Evolutionary conservation across 495 filamentous ascomycete genomes (phyloP), one percentile per base, ranked within the genome.

Genomic region (Glarea lozoyensis): DNA sequence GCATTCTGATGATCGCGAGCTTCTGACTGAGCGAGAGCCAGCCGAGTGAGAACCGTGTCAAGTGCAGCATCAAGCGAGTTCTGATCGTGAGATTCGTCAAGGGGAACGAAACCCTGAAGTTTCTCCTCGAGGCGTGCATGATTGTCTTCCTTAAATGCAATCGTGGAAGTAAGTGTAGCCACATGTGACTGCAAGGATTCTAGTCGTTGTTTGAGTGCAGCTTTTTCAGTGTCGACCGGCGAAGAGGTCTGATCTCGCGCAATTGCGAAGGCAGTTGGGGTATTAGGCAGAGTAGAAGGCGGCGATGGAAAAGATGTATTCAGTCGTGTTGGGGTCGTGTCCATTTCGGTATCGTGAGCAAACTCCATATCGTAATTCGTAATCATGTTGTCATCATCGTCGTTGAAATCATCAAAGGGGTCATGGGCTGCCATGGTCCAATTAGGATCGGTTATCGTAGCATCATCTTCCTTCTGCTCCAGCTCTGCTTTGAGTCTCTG

Each of bases 281-380:
- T 70, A 10, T 56, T 40, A 0, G 63, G 61, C 10, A 43, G 42
- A 1, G 37, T 34, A 12, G 53, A 53, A 16, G 72, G 72, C 1
- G 72, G 72, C 9, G 70, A 71, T 12, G 64, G 65, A 35, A 75
- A 72, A 0, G 70, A 70, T 2, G 48, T 52, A 24, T 52, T 49
- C 13, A 56, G 53, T 20, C 50, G 45, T 15, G 52, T 50, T 10
- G 55, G 55, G 2, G 55, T 54, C 3, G 42, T 55, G 10, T 53
- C 46, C 20, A 55, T 27, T 12, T 51, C 52, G 13, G 62, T 60
- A n/a, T 63, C 57, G 18, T 22, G 37, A 10, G 37, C 45, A 19
- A 56, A 48, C 25, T 54, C 50, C 24, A 63, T 57, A 31, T 58
- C 55, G 27, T 55, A 51, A 48, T 49, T 54, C 45, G 43, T 53